Conservation (phyloP, 1,284 basidiomycete species). For the Sutorius eximius region DNA sequence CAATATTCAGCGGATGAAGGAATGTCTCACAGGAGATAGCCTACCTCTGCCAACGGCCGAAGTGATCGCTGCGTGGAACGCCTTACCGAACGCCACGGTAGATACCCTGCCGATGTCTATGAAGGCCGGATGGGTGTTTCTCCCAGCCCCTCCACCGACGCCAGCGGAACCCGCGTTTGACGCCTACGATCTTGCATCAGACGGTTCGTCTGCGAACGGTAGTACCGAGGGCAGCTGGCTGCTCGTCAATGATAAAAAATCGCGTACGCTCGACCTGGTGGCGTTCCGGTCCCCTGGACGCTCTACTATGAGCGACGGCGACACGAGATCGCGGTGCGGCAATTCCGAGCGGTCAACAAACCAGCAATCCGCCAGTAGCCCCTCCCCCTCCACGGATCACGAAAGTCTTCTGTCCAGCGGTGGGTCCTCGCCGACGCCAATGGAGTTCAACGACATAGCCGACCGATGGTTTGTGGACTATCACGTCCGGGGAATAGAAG, state of each 20-base stretch:
- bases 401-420: constrained; percentile 10
- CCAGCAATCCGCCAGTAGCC: not conserved
- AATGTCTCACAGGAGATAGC: constrained; percentile 11
- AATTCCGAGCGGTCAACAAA: not conserved
- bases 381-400: constrained; percentile 8
- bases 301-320: not conserved
- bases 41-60: constrained; percentile 19
- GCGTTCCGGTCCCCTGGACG: not conserved
- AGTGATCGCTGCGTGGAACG: constrained; percentile 21
- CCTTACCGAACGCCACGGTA: constrained; percentile 24
- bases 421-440: not conserved
- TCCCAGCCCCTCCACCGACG: constrained; percentile 22
- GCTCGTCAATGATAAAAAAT: not conserved
- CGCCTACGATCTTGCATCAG: constrained; percentile 1
- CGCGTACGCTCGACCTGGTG: not conserved
- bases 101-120: constrained; percentile 9
- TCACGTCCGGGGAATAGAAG: constrained; percentile 12
- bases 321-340: not conserved
- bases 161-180: constrained; percentile 9
- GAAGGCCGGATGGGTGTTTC: constrained; percentile 1
- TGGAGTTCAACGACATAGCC: constrained; percentile 18
- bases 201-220: not conserved
- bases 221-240: constrained; percentile 1
- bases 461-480: constrained; percentile 24
- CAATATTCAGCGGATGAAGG: constrained; percentile 15